Evolutionary conservation across 2,329 filamentous ascomycete genomes (phyloP).

Genomic region (Teratosphaeria viscida): DNA sequence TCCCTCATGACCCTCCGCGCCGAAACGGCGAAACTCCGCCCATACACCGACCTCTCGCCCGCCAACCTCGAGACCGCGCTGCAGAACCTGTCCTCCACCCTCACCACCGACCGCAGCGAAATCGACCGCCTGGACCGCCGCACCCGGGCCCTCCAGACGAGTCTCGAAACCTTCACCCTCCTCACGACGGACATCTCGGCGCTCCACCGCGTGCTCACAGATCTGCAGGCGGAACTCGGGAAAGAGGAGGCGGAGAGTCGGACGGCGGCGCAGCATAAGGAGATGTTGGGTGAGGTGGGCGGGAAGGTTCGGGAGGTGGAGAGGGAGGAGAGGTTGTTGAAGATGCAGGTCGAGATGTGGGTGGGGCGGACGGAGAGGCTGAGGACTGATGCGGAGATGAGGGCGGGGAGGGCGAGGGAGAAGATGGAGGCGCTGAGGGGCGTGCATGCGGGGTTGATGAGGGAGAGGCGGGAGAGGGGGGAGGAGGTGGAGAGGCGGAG

Average conservation of each 20-base stretch:
- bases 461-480: constrained; percentile 76
- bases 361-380: constrained; percentile 77
- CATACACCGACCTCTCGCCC: constrained; percentile 85
- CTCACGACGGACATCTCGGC: constrained; percentile 76
- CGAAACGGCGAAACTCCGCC: constrained; percentile 79
- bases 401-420: constrained; percentile 68
- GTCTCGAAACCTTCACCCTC: constrained; percentile 76
- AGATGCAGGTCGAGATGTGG: constrained; percentile 76
- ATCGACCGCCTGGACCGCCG: constrained; percentile 82
- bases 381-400: constrained; percentile 67
- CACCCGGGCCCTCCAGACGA: constrained; percentile 83
- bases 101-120: constrained; percentile 67
- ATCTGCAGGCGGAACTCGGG: constrained; percentile 70
- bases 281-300: constrained; percentile 75
- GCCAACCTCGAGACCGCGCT: constrained; percentile 71
- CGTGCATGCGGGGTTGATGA: constrained; percentile 68
- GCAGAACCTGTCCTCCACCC: constrained; percentile 67
- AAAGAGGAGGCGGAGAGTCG: constrained; percentile 88
- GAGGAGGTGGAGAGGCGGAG: constrained; percentile 85
- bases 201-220: constrained; percentile 80
- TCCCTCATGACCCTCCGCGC: constrained; percentile 62
- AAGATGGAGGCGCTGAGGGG: constrained; percentile 83
- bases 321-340: constrained; percentile 70
- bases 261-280: constrained; percentile 68
- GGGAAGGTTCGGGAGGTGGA: constrained; percentile 90